Percentiles rank a stretch among this genome's conserved stretches.
phyloP scores from a whole-genome alignment of 495 filamentous ascomycete species.

The Penicillium argentinense region DNA sequence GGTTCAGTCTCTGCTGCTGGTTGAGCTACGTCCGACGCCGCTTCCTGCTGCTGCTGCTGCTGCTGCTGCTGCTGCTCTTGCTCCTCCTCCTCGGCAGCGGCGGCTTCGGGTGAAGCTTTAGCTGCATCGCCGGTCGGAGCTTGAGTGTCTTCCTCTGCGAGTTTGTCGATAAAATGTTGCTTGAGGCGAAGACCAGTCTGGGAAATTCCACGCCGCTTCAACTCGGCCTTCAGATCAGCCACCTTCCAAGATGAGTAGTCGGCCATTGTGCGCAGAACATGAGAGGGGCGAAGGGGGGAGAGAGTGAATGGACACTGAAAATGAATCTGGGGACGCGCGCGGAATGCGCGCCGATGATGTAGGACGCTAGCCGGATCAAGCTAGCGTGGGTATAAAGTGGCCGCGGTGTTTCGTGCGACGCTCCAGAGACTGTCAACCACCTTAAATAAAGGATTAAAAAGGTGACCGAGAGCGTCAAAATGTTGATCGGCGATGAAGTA shows the following conservation, averaged over 20 bases:
- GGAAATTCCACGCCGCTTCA: conserved; percentile 50
- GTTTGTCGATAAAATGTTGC: conserved; percentile 46
- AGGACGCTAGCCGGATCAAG: conserved; percentile 20
- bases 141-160: conserved; percentile 45
- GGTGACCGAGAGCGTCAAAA: too few species aligned
- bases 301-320: conserved; percentile 7
- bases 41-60: conserved; percentile 15
- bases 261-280: conserved; percentile 35
- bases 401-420: too few species aligned
- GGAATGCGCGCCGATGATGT: conserved; percentile 34
- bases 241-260: conserved; percentile 56
- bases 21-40: too few species aligned
- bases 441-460: too few species aligned
- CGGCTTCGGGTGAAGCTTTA: conserved; percentile 6
- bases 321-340: conserved; percentile 31
- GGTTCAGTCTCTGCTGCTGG: conserved; percentile 11
- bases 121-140: conserved; percentile 10
- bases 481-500: too few species aligned
- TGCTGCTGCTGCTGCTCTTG: conserved; percentile 8
- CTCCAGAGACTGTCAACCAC: too few species aligned
- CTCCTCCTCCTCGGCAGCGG: conserved; percentile 11
- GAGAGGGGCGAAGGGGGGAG: not conserved
- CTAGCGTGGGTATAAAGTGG: too few species aligned
- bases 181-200: conserved; percentile 53
- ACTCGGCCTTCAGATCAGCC: conserved; percentile 53